Conservation (phyloP, 208 protist species). For the Phytomonas sp. region DNA sequence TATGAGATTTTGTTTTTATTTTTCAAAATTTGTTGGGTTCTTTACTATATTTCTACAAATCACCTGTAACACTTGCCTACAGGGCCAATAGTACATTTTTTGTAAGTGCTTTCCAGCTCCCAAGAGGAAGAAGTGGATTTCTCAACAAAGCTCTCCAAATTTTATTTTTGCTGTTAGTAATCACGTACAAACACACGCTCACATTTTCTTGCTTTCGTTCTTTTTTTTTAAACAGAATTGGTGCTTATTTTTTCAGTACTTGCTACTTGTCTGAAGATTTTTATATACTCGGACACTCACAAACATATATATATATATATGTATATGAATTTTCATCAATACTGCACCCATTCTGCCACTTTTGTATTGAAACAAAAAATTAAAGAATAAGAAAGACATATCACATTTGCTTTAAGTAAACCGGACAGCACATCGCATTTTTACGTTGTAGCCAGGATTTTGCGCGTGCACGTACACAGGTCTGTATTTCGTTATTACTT, state of each 20-base stretch:
- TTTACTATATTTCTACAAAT: conserved; percentile 5
- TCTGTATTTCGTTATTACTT: background rate
- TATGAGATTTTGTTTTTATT: conserved; percentile 9
- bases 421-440: background rate
- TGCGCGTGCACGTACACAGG: background rate
- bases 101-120: background rate
- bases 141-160: background rate
- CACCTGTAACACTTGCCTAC: background rate
- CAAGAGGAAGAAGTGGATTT: background rate
- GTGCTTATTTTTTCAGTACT: conserved; percentile 4
- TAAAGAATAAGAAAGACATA: background rate
- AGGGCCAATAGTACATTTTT: background rate
- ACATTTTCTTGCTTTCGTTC: background rate
- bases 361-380: conserved; percentile 1
- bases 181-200: background rate
- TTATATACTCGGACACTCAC: background rate
- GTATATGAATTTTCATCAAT: conserved; percentile 10
- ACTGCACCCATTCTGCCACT: background rate
- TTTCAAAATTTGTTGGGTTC: conserved; percentile 9
- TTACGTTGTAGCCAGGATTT: background rate
- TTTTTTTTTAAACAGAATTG: conserved; percentile 10
- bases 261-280: conserved; percentile 3
- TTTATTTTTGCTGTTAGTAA: conserved; percentile 1
- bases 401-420: conserved; percentile 3
- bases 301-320: conserved; percentile 21